Evolutionary conservation across 2,329 filamentous ascomycete genomes (phyloP), one percentile per base, ranked within the genome.

Genomic region (Colletotrichum abscissum): DNA sequence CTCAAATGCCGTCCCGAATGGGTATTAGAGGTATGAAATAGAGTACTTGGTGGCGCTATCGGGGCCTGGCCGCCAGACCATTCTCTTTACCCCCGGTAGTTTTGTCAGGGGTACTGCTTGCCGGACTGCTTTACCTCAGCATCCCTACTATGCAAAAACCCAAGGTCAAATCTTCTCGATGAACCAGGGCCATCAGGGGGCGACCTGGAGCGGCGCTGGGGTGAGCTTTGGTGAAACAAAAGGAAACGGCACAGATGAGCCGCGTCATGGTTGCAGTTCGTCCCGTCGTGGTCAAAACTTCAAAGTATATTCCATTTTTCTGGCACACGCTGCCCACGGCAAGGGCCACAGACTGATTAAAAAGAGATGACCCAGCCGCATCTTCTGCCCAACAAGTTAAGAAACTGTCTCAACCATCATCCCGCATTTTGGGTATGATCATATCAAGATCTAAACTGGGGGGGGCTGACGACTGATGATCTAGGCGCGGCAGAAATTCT

Each of bases 201-300:
- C n/a, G n/a, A 16, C 33, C 22, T 19, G 14, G 7, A 30, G 11
- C 24, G 14, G 19, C n/a, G 33, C 35, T 22, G n/a, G 56, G n/a
- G 35, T 22, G 35, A 56, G 19, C 35, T n/a, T n/a, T 71, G 63
- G 63, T 67, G 63, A 67, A 67, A 71, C 68, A 46, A 71, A 60
- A 46, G 49, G 42, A 66, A 67, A 67, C 68, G 46, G 28, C 28
- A 33, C 68, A 46, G 63, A 55, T 35, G 55, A 55, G 68, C 68
- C 63, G 55, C 68, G 63, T 71, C 68, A 60, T 33, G 59, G 24
- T 46, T 46, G 42, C 28, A 24, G 67, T 67, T 67, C 68, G 42
- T 71, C 63, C 46, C 63, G 56, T 60, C 54, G 22, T 65, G 38
- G 55, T 28, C 62, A 12, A 35, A 12, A 35, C 33, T 9, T 35